phyloP scores from a whole-genome alignment of 2,329 filamentous ascomycete genomes.

The Ceratocystis smalleyi region DNA sequence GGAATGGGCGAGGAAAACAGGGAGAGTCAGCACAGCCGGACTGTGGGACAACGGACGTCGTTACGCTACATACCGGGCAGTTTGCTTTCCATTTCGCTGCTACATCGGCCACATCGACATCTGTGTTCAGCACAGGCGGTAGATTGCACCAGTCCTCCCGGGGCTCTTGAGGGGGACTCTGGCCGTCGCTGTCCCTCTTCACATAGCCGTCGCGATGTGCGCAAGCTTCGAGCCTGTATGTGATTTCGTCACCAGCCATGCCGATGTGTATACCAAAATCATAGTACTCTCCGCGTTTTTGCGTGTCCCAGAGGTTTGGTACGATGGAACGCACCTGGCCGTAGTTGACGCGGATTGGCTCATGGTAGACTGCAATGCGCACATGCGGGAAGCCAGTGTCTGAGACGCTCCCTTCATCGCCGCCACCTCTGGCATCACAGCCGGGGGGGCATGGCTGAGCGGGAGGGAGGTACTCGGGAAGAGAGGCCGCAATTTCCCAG shows the following conservation, averaged over 20 bases:
- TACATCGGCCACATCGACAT: constrained; percentile 42
- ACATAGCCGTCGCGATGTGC: constrained; percentile 59
- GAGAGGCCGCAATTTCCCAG: constrained; percentile 55
- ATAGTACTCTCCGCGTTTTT: constrained; percentile 26
- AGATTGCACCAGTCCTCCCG: constrained; percentile 36
- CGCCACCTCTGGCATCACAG: background rate
- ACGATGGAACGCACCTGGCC: constrained; percentile 46
- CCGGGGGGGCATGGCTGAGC: constrained; percentile 23
- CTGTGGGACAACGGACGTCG: background rate
- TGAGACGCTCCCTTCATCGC: constrained; percentile 10
- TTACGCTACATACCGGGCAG: background rate
- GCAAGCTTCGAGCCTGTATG: constrained; percentile 56
- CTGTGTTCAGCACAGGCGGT: constrained; percentile 41
- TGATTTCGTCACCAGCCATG: constrained; percentile 49
- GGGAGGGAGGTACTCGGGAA: constrained; percentile 47
- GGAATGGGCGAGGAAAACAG: background rate
- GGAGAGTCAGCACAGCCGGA: background rate
- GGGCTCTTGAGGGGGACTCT: constrained; percentile 36
- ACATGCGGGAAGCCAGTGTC: constrained; percentile 28
- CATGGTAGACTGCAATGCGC: constrained; percentile 47
- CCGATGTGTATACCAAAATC: constrained; percentile 66
- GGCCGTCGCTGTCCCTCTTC: constrained; percentile 53
- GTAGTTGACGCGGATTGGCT: constrained; percentile 58
- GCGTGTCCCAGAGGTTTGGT: constrained; percentile 42
- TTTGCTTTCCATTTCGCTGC: constrained; percentile 38